A percentile compares a stretch with the other conserved stretches of the same genome.
Evolutionary conservation across 2,329 filamentous ascomycete species (phyloP).

Genomic region (Cercospora sp.): DNA sequence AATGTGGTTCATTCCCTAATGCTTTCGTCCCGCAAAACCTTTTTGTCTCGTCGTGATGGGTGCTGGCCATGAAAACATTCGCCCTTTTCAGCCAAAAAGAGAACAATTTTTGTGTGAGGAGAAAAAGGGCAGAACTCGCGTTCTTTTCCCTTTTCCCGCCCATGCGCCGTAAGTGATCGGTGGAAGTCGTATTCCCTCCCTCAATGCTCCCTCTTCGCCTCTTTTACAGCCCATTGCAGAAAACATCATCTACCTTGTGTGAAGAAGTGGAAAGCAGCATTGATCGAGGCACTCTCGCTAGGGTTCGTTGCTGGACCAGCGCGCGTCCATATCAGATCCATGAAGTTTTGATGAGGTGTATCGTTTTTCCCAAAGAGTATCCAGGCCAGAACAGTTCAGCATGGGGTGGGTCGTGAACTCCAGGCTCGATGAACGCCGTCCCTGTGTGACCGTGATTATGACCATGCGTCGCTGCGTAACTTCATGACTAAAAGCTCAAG

Average conservation of each 20-base stretch:
- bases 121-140: constrained; percentile 6
- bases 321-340: constrained; percentile 16
- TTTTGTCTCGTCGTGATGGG: constrained; percentile 1
- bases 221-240: constrained; percentile 12
- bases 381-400: constrained; percentile 19
- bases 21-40: constrained; percentile 2
- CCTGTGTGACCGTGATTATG: constrained; percentile 24
- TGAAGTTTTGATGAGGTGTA: constrained; percentile 13
- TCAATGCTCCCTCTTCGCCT: not conserved
- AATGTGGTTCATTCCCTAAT: not conserved
- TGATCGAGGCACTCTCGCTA: constrained; percentile 14
- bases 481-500: constrained; percentile 41
- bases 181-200: not conserved
- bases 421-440: constrained; percentile 34
- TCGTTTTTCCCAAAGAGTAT: constrained; percentile 18
- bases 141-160: not conserved
- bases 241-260: constrained; percentile 25
- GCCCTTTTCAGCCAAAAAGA: not conserved
- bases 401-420: constrained; percentile 28
- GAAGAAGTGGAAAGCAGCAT: constrained; percentile 11
- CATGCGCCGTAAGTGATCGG: constrained; percentile 3
- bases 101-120: constrained; percentile 2
- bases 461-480: constrained; percentile 40
- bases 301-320: constrained; percentile 15
- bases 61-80: not conserved